phyloP scores from a whole-genome alignment of 2,329 filamentous ascomycete species.

The Juglanconis oblonga region DNA sequence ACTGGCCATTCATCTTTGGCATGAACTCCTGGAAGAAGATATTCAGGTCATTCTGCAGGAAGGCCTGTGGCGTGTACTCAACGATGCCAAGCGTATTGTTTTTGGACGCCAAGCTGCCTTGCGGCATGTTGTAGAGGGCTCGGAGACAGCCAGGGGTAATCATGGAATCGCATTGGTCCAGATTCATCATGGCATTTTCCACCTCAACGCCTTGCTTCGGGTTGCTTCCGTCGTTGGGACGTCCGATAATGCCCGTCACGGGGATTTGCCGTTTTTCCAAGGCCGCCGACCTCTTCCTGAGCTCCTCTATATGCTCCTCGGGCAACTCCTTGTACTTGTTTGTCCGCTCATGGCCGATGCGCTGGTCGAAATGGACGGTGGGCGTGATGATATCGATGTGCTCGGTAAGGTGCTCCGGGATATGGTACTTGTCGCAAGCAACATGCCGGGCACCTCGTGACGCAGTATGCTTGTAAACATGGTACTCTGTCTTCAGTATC shows the following conservation, averaged over 20 bases:
- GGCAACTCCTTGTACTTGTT: constrained; percentile 23
- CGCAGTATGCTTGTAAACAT: constrained; percentile 43
- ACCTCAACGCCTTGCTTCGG: constrained; percentile 30
- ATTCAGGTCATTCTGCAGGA: constrained; percentile 48
- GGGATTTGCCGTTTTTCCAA: constrained; percentile 21
- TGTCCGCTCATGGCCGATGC: constrained; percentile 25
- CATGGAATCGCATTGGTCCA: constrained; percentile 45
- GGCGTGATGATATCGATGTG: constrained; percentile 42
- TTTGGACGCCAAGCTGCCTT: constrained; percentile 28
- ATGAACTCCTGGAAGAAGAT: constrained; percentile 45
- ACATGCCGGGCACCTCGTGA: constrained; percentile 32
- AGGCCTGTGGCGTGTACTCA: constrained; percentile 53
- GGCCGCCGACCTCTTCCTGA: constrained; percentile 23
- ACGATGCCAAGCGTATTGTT: constrained; percentile 54
- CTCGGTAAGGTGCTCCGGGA: constrained; percentile 33
- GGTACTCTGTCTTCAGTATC: constrained; percentile 51
- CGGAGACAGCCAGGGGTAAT: constrained; percentile 57
- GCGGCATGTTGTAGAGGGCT: constrained; percentile 44
- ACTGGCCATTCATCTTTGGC: constrained; percentile 35
- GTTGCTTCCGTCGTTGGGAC: constrained; percentile 23
- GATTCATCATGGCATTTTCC: constrained; percentile 28
- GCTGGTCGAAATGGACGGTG: constrained; percentile 36
- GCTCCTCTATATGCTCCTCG: constrained; percentile 23
- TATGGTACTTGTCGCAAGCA: constrained; percentile 39
- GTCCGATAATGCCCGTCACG: constrained; percentile 27